These are phyloP conservation scores for Iberis pinnata DNA, from an alignment of 345 rosid genomes.

Conservation along the genomic window DNA sequence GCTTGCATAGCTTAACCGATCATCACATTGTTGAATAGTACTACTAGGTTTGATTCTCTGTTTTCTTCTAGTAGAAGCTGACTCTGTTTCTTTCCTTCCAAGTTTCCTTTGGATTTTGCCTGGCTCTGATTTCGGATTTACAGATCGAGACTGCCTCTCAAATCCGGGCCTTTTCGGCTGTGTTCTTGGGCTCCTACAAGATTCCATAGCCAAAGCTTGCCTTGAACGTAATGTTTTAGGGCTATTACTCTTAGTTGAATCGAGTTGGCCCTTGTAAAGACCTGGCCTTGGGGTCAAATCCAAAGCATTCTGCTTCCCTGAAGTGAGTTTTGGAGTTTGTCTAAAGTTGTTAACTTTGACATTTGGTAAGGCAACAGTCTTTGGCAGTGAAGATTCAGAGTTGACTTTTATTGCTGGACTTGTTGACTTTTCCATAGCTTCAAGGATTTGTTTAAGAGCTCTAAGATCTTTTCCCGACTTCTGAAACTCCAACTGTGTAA, in stretches of 20 bases:
- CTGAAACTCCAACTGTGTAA: slow-evolving; percentile 64
- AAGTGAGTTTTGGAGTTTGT: slow-evolving; percentile 32
- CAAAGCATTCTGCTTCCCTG: slow-evolving; percentile 37
- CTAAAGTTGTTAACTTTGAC: slow-evolving; percentile 31
- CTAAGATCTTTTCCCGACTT: slow-evolving; percentile 77
- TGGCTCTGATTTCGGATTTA: slow-evolving; percentile 37
- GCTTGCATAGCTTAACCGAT: slow-evolving; percentile 43
- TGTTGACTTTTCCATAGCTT: slow-evolving; percentile 72
- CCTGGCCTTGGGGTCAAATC: slow-evolving; percentile 40
- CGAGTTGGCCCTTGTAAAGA: slow-evolving; percentile 29
- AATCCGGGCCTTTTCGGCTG: slow-evolving; percentile 43
- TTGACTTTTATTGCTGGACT: too few species aligned
- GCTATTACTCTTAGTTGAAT: slow-evolving; percentile 31
- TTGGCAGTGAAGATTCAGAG: slow-evolving; percentile 22
- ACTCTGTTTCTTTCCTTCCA: slow-evolving; percentile 39
- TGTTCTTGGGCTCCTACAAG: slow-evolving; percentile 37
- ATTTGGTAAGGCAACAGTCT: slow-evolving; percentile 30
- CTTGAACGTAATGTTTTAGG: too few species aligned
- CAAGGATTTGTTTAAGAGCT: slow-evolving; percentile 78
- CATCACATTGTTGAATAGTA: slow-evolving; percentile 30
- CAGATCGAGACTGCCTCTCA: slow-evolving; percentile 39
- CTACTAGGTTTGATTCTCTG: slow-evolving; percentile 31
- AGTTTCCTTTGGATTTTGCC: slow-evolving; percentile 38
- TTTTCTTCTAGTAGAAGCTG: slow-evolving; percentile 39
- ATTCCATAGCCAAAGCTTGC: too few species aligned